Base-by-base conservation (phyloP, 805 yeast species). In the Ogataea neopini region DNA sequence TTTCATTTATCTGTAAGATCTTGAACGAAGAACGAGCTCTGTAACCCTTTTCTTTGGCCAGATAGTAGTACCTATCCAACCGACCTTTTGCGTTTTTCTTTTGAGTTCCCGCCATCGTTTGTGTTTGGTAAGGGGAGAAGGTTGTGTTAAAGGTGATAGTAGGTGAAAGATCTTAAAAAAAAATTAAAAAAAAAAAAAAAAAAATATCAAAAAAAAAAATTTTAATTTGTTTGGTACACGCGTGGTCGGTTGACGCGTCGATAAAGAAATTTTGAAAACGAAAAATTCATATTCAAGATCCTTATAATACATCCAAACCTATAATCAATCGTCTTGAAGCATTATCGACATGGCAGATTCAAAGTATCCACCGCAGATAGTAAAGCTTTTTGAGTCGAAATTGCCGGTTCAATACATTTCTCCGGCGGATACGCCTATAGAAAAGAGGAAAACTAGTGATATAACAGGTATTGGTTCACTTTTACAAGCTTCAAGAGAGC, bases 21-120 rank as follows among this genome's bases (percentile, higher is more conserved):
- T 94, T 94, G 73, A 94, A 94, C 22, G 98, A 90, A 36, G 99
- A 94, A 79, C 99, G 96, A 43, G 99, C 99, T 68, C 99, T 81
- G 64, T 94, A 94, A 38, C 99, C 99, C 70, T 92, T 94, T 70
- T 94, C 99, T 66, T 94, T 94, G 29, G 99, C 99, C 30, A 94
- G 80, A 67, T 81, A 86, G 69, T 94, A 94, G 86, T 94, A 94
- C 60, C 92, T 86, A 74, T 94, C 99, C 68, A 94, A 84, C 83
- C 99, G 97, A 76, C 99, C 99, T 79, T 94, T 92, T 69, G 96
- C 88, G 66, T 88, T 85, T 71, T 91, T 91, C 81, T 91, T 91
- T 65, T 91, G 96, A 37, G 94, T 88, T 71, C 96, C 97, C 30
- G 69, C 69, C 68, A 64, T 64, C 25, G 14, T 18, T 34, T 5